Conservation (phyloP, 345 rosid species). For the Syzygium grande region DNA sequence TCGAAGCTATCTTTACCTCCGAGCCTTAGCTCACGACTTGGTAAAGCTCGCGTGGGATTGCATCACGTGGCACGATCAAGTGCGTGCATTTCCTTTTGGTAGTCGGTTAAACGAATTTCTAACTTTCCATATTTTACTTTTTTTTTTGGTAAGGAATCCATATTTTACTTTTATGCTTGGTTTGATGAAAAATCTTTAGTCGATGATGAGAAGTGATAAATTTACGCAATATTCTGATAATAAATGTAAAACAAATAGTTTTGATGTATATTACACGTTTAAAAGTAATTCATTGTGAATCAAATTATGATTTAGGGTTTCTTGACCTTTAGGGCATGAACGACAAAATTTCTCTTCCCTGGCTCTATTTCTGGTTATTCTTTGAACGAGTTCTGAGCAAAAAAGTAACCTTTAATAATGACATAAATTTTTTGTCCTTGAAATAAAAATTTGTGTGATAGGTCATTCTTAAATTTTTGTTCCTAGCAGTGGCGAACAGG, state of each 20-base stretch:
- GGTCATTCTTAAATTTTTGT: too few species aligned
- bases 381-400: too few species aligned
- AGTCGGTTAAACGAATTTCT: not conserved
- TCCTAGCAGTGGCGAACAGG: too few species aligned
- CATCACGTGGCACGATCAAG: accelerated
- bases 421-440: too few species aligned
- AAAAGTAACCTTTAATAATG: too few species aligned
- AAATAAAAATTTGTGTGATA: too few species aligned
- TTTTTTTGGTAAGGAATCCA: too few species aligned
- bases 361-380: too few species aligned
- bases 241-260: too few species aligned
- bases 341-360: too few species aligned
- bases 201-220: too few species aligned
- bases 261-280: not conserved
- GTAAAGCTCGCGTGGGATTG: not conserved
- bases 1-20: not conserved
- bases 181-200: not conserved
- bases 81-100: not conserved
- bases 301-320: not conserved
- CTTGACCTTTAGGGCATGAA: not conserved
- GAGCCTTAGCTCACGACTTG: not conserved
- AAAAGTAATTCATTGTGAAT: not conserved
- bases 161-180: not conserved
- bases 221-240: too few species aligned
- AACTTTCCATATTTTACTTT: not conserved